phyloP scores from a whole-genome alignment of 495 filamentous ascomycete genomes.

The Bombardia bombarda region DNA sequence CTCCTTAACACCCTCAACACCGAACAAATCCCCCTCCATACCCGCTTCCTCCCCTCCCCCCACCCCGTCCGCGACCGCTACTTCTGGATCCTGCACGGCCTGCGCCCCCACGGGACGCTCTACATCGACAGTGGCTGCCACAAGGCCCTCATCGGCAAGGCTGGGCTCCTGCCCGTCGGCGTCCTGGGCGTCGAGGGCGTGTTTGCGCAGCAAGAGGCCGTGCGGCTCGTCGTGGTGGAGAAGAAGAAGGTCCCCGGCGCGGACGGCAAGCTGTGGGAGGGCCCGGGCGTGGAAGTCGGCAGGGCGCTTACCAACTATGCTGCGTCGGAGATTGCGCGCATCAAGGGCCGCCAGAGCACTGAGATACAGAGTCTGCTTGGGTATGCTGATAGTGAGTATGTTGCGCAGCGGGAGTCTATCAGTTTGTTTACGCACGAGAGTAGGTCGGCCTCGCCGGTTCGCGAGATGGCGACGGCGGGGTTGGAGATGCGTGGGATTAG shows the following conservation, averaged over 20 bases:
- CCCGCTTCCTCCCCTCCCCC: conserved; percentile 81
- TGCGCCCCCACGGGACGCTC: conserved; percentile 83
- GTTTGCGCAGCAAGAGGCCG: conserved; percentile 89
- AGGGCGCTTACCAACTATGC: conserved; percentile 91
- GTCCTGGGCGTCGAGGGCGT: conserved; percentile 80
- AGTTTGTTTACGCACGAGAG: conserved; percentile 54
- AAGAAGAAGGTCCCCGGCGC: conserved; percentile 13
- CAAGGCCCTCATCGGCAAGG: conserved; percentile 67
- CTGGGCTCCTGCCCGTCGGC: conserved; percentile 84
- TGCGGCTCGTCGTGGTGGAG: conserved; percentile 72
- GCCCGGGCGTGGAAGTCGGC: conserved; percentile 68
- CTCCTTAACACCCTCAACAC: conserved; percentile 14
- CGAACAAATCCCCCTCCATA: conserved; percentile 75
- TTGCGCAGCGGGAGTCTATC: conserved; percentile 82
- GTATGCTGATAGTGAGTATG: conserved; percentile 92
- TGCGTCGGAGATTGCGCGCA: conserved; percentile 69
- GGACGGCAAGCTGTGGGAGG: conserved; percentile 36
- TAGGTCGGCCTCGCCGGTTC: conserved; percentile 31
- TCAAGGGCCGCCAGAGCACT: conserved; percentile 74
- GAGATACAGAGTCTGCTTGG: conserved; percentile 74
- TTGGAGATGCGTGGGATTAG: conserved; percentile 14
- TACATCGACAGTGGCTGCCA: conserved; percentile 89
- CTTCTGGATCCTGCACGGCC: conserved; percentile 94
- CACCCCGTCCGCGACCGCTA: conserved; percentile 84
- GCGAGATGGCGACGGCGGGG: conserved; percentile 12